Percentiles rank a stretch among this genome's conserved stretches.
Conservation (phyloP, 2,329 filamentous ascomycete species). For the Bipolaris sorokiniana region DNA sequence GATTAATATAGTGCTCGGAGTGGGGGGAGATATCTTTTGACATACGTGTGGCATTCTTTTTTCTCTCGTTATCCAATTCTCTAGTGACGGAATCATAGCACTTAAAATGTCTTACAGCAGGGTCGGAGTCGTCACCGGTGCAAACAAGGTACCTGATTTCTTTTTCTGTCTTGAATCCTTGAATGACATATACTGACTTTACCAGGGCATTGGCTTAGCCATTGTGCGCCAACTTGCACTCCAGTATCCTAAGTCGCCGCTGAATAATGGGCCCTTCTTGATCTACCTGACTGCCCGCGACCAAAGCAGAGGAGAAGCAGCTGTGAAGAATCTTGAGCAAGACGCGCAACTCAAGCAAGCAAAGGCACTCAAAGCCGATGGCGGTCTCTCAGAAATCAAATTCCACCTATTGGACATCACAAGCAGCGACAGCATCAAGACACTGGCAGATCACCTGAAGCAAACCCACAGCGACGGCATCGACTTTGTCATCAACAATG, state of each 20-base stretch:
- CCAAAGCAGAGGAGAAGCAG: slow-evolving; percentile 55
- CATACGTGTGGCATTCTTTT: not conserved
- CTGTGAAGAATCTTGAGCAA: slow-evolving; percentile 51
- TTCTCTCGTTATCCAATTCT: not conserved
- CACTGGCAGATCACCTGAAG: slow-evolving; percentile 52
- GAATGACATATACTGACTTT: slow-evolving; percentile 9
- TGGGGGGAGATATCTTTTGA: not conserved
- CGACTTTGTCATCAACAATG: slow-evolving; percentile 63
- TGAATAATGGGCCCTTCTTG: slow-evolving; percentile 56
- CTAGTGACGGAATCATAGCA: not conserved
- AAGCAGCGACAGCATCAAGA: slow-evolving; percentile 52
- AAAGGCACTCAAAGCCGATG: slow-evolving; percentile 51
- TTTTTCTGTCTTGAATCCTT: not conserved
- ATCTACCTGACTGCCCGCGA: slow-evolving; percentile 63
- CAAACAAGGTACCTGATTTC: slow-evolving; percentile 54
- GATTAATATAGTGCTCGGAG: slow-evolving; percentile 4
- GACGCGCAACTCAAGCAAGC: slow-evolving; percentile 56
- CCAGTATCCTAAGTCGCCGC: slow-evolving; percentile 58
- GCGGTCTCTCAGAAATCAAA: slow-evolving; percentile 53
- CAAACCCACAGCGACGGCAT: slow-evolving; percentile 56
- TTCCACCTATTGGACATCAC: slow-evolving; percentile 59
- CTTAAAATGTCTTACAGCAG: slow-evolving; percentile 42
- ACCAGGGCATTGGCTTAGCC: slow-evolving; percentile 54
- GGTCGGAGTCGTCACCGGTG: slow-evolving; percentile 61
- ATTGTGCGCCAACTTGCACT: slow-evolving; percentile 62